A percentile compares a stretch with the other conserved stretches of the same genome.
Conservation (phyloP, 495 filamentous ascomycete species). For the Aspergillus baeticus region DNA sequence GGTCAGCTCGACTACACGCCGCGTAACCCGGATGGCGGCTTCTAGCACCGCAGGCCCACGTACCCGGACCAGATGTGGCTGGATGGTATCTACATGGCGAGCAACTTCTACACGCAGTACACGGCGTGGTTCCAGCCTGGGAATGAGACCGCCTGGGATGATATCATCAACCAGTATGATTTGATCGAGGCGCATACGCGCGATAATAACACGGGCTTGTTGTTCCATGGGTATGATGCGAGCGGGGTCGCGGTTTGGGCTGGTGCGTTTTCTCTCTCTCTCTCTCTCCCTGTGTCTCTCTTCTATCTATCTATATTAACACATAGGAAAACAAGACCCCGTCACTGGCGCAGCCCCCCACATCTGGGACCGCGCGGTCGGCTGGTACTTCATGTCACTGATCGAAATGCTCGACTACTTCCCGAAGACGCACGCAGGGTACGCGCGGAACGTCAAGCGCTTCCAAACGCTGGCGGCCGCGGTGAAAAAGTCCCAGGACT, state of each 20-base stretch:
- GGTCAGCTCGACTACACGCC: constrained; percentile 15
- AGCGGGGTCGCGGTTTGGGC: constrained; percentile 14
- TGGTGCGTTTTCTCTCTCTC: background rate
- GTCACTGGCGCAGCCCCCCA: constrained; percentile 13
- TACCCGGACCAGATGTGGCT: constrained; percentile 23
- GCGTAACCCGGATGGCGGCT: constrained; percentile 14
- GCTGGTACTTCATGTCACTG: constrained; percentile 21
- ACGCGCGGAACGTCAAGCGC: constrained; percentile 6
- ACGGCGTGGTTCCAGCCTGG: constrained; percentile 15
- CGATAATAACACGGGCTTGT: constrained; percentile 5
- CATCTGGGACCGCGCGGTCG: constrained; percentile 17
- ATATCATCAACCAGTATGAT: constrained; percentile 17
- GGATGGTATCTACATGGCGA: constrained; percentile 20
- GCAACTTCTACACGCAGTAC: constrained; percentile 17
- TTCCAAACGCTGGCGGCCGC: constrained; percentile 13
- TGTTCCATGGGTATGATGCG: constrained; percentile 14
- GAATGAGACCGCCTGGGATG: constrained; percentile 17
- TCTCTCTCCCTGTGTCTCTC: background rate
- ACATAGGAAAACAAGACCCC: constrained; percentile 4
- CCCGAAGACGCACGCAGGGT: constrained; percentile 10
- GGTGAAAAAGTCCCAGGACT: constrained; percentile 10
- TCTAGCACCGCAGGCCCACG: constrained; percentile 18
- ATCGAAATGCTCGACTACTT: constrained; percentile 17
- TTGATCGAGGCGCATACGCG: constrained; percentile 18
- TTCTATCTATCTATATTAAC: background rate